These are phyloP conservation scores for Flaveria robusta DNA, from an alignment of 129 eudicot genomes.

Conservation along the genomic window DNA sequence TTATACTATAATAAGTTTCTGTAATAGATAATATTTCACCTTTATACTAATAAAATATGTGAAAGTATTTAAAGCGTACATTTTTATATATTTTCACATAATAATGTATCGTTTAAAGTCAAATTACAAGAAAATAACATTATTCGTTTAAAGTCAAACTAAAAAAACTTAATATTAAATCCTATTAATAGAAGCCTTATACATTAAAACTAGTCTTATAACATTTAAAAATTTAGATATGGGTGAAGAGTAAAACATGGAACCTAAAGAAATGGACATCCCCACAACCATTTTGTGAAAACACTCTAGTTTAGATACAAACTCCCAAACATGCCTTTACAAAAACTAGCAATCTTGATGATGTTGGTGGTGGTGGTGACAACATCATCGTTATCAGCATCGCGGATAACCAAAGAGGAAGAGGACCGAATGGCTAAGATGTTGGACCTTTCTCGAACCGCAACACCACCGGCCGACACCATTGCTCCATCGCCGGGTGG, in stretches of 20 bases:
- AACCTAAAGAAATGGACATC: constrained; percentile 20
- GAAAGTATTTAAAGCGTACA: too few relatives aligned
- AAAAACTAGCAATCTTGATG: constrained; percentile 31
- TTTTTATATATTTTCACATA: too few relatives aligned
- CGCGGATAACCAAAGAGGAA: constrained; percentile 16
- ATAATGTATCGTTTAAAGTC: too few relatives aligned
- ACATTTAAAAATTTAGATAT: neutral
- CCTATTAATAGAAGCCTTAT: too few relatives aligned
- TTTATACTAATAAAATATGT: too few relatives aligned
- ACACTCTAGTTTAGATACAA: constrained; percentile 14
- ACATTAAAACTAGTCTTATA: neutral
- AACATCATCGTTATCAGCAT: constrained; percentile 5
- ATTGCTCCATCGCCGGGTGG: constrained; percentile 2
- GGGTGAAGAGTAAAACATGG: constrained; percentile 17
- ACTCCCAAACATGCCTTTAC: constrained; percentile 27
- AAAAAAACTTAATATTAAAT: too few relatives aligned
- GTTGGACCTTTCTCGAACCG: constrained; percentile 3
- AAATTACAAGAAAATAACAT: too few relatives aligned
- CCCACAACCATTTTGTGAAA: constrained; percentile 1
- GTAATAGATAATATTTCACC: too few relatives aligned
- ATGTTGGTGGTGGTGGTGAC: constrained; percentile 30
- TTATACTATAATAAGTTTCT: too few relatives aligned
- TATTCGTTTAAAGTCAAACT: too few relatives aligned
- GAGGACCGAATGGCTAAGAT: constrained; percentile 23
- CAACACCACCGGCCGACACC: constrained; percentile 19